Evolutionary conservation across 148 eudicot genomes (phyloP).

Genomic region (Chenopodium quinoa): DNA sequence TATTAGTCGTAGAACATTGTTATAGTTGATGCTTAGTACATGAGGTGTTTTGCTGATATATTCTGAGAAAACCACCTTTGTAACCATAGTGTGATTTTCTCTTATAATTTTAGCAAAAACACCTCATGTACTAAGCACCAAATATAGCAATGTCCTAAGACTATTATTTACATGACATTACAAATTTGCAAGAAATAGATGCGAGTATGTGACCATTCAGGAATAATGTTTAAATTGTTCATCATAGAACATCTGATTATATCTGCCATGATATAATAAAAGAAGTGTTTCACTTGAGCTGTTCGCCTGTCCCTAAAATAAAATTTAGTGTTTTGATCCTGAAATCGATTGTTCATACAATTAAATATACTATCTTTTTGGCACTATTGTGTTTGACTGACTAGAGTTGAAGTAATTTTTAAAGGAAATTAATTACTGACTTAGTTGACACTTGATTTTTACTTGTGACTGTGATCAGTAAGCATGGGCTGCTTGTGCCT

Average conservation of each 20-base stretch:
- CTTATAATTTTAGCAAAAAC: too few relatives aligned
- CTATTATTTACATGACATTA: too few relatives aligned
- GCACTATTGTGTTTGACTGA: not conserved
- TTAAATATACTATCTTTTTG: not conserved
- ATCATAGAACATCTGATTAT: not conserved
- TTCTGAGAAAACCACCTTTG: too few relatives aligned
- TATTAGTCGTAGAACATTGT: not conserved
- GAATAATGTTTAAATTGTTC: not conserved
- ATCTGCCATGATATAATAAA: not conserved
- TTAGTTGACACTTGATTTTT: not conserved
- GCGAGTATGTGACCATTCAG: not conserved
- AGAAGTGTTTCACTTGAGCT: not conserved
- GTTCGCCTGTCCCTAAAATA: not conserved
- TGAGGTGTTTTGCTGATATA: not conserved
- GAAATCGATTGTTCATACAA: not conserved
- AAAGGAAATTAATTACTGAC: not conserved
- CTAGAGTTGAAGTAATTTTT: not conserved
- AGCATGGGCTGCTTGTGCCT: conserved; percentile 5
- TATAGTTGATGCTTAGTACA: not conserved
- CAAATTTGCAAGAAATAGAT: too few relatives aligned
- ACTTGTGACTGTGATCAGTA: conserved; percentile 6
- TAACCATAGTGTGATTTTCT: too few relatives aligned
- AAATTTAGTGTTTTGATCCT: not conserved
- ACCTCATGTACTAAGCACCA: too few relatives aligned
- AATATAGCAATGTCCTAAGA: too few relatives aligned